Percentiles rank a stretch among this genome's conserved stretches.
Conservation (phyloP, 208 protist genomes). For the Leishmania tropica region DNA sequence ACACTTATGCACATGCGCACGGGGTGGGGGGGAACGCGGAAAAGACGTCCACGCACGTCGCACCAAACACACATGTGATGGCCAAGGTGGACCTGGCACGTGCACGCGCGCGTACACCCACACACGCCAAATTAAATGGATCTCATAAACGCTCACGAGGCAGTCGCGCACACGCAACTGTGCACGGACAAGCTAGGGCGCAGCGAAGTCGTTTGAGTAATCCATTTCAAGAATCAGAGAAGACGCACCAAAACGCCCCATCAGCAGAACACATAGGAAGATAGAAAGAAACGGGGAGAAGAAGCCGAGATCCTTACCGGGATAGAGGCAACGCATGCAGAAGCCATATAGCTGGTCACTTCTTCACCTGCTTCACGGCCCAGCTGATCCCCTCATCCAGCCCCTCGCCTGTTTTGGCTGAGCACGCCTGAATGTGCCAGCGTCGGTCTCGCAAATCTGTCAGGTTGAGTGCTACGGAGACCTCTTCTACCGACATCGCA, state of each 20-base stretch:
- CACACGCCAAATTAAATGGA: neutral
- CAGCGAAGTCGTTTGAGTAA: neutral
- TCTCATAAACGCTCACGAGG: neutral
- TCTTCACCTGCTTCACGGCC: conserved; percentile 78
- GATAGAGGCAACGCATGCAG: neutral
- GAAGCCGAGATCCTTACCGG: neutral
- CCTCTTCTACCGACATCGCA: conserved; percentile 73
- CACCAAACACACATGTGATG: neutral
- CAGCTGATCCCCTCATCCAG: conserved; percentile 92
- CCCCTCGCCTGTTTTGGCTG: conserved; percentile 92
- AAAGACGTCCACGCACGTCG: neutral
- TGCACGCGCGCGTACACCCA: neutral
- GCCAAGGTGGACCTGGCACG: neutral
- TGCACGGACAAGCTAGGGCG: neutral
- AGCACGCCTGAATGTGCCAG: conserved; percentile 96
- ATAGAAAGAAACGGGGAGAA: neutral
- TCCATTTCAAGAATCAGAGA: neutral
- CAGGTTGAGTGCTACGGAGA: conserved; percentile 76
- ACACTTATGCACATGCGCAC: neutral
- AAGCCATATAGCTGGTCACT: conserved; percentile 3
- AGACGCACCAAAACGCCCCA: neutral
- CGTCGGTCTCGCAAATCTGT: conserved; percentile 75
- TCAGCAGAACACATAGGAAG: neutral
- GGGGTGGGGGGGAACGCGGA: neutral
- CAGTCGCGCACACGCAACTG: too few species aligned